Base-by-base conservation (phyloP, 2,329 filamentous ascomycete species). In the Colletotrichum orchidophilum region DNA sequence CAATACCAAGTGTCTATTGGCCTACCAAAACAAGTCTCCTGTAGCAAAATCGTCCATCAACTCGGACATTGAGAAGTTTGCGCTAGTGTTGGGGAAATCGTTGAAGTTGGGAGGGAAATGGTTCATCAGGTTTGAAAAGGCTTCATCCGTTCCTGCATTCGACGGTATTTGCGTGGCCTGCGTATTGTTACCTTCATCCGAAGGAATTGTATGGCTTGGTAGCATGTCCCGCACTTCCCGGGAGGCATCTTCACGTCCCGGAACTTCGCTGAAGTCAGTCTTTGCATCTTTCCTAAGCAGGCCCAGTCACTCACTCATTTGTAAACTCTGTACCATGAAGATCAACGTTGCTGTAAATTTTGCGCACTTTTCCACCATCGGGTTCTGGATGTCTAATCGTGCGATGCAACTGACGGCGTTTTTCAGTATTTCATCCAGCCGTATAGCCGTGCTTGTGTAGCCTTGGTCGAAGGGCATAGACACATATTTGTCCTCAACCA, bases 291-390 rank as follows among this genome's bases (percentile, higher is more conserved):
- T 18, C 5, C 15, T 12, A 12, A 8, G 6, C 9, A 29, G 3
- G 15, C 15, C n/a, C 18, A 1, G 13, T 4, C 11, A 26, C 67
- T 42, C 13, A 73, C 70, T n/a, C 4, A 21, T 9, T 9, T 62
- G 57, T 6, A 73, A 49, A 24, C 62, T 66, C 24, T 66, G 62
- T 0, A 73, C 49, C 31, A 63, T 50, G 15, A 67, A 61, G 7
- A 63, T 35, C 46, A 73, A 29, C 7, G 63, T 67, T 11, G 71
- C 68, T 2, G 59, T 49, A 5, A 73, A 73, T 49, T 73, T 73
- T 1, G 69, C 58, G 18, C 71, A 73, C 21, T 71, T 71, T 29
- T 73, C 63, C 1, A 73, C 58, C 58, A 67, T 73, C 6, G 39
- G 42, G 18, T 71, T 73, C 7, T 71, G 59, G 3, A 24, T 61